These are phyloP conservation scores for Elongisporangium prolatum DNA, from an alignment of 352 stramenopile species.

Conservation along the genomic window DNA sequence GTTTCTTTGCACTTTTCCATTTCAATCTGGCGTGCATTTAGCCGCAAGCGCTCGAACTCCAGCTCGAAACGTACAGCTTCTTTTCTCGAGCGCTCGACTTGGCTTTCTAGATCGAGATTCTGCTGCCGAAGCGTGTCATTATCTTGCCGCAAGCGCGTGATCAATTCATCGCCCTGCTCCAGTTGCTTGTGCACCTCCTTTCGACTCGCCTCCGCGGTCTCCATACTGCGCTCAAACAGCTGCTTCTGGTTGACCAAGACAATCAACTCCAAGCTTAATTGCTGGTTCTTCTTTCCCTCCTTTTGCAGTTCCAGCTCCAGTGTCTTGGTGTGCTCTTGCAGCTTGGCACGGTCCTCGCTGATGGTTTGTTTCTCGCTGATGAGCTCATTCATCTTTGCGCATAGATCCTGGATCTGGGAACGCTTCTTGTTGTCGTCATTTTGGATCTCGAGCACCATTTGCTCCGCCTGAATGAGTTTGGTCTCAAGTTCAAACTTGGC, in stretches of 20 bases:
- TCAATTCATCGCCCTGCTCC: constrained; percentile 9
- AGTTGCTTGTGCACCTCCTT: constrained; percentile 13
- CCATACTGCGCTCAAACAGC: constrained; percentile 28
- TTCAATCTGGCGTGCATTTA: not conserved
- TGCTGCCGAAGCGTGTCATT: constrained; percentile 15
- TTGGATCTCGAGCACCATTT: constrained; percentile 62
- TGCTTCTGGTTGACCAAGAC: constrained; percentile 67
- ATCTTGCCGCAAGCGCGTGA: constrained; percentile 10
- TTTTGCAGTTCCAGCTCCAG: constrained; percentile 21
- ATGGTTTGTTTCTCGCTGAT: constrained; percentile 36
- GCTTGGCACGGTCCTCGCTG: constrained; percentile 23
- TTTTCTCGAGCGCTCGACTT: constrained; percentile 32
- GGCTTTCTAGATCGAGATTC: constrained; percentile 10
- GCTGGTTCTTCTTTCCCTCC: constrained; percentile 60
- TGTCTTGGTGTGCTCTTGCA: constrained; percentile 28
- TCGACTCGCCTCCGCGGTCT: constrained; percentile 17
- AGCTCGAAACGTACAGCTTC: constrained; percentile 25
- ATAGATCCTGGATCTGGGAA: constrained; percentile 48
- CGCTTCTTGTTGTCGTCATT: constrained; percentile 50
- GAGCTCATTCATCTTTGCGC: constrained; percentile 48
- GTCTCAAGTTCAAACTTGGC: constrained; percentile 64
- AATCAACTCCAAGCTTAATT: constrained; percentile 64
- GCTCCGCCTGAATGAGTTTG: constrained; percentile 53
- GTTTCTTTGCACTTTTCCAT: not conserved
- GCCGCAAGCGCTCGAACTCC: constrained; percentile 18